Conservation (phyloP, 2,329 filamentous ascomycete genomes). For the Berkeleyomyces rouxiae region DNA sequence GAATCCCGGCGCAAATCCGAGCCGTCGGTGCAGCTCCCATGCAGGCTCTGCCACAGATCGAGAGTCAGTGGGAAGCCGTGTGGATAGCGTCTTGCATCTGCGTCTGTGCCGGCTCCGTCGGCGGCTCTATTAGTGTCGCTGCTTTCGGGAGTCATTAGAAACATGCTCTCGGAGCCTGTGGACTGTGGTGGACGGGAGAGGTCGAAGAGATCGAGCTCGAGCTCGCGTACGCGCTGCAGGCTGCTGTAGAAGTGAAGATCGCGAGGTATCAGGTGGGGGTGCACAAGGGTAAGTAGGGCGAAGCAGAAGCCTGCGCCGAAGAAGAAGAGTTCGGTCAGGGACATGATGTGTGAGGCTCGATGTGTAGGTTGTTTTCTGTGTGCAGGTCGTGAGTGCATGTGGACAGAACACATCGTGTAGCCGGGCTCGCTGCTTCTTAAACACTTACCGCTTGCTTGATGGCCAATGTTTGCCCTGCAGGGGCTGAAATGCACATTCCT, state of each 20-base stretch:
- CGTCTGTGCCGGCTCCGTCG: not conserved
- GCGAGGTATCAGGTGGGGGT: not conserved
- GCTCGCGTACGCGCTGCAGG: not conserved
- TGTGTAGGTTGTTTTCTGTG: not conserved
- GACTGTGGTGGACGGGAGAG: not conserved
- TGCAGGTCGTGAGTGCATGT: not conserved
- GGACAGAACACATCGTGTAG: not conserved
- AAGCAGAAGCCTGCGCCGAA: constrained; percentile 4
- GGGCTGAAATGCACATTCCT: not conserved
- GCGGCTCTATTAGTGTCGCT: not conserved
- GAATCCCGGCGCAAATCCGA: not conserved
- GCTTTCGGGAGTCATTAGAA: not conserved
- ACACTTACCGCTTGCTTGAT: not conserved
- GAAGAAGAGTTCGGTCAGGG: not conserved
- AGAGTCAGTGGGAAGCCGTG: not conserved
- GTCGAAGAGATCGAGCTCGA: not conserved
- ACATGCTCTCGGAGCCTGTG: not conserved
- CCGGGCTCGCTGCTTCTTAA: not conserved
- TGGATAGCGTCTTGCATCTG: not conserved
- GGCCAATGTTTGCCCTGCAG: not conserved
- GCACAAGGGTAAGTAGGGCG: not conserved
- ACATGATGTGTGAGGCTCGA: not conserved
- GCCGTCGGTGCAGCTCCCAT: no score
- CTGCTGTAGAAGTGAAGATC: constrained; percentile 4
- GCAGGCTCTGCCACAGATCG: not conserved